Conservation (phyloP, 352 stramenopile species). For the Globisporangium nunn region DNA sequence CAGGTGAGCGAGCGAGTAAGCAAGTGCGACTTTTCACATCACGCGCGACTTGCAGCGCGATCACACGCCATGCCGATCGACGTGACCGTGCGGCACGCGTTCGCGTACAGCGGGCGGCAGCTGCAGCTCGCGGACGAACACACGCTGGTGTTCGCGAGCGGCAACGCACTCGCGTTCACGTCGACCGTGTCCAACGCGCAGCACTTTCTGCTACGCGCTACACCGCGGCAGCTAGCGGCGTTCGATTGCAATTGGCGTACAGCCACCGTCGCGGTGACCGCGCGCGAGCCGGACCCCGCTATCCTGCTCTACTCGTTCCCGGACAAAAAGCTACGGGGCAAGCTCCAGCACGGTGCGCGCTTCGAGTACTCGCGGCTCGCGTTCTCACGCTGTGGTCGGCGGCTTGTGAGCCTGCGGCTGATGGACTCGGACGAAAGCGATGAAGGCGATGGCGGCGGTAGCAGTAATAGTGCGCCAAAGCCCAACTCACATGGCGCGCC, state of each 20-base stretch:
- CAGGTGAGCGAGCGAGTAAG: neutral
- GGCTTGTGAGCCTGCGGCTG: constrained; percentile 43
- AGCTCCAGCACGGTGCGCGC: constrained; percentile 25
- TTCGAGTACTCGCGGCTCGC: constrained; percentile 63
- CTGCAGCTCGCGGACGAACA: constrained; percentile 66
- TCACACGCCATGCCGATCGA: constrained; percentile 36
- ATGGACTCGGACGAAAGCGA: constrained; percentile 15
- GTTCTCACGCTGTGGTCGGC: constrained; percentile 61
- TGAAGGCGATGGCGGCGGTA: neutral
- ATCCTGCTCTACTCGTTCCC: constrained; percentile 69
- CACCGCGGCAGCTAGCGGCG: constrained; percentile 44
- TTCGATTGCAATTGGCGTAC: constrained; percentile 64
- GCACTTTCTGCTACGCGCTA: constrained; percentile 50
- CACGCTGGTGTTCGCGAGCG: constrained; percentile 50
- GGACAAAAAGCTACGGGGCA: constrained; percentile 65
- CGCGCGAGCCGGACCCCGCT: constrained; percentile 39
- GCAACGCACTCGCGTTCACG: constrained; percentile 65
- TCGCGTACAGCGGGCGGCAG: constrained; percentile 45
- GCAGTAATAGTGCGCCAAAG: neutral
- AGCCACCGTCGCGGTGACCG: constrained; percentile 43
- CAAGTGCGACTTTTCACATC: neutral
- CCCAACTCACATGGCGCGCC: neutral
- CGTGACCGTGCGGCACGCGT: constrained; percentile 50
- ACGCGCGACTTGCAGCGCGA: neutral
- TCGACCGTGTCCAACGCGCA: constrained; percentile 51